phyloP scores from a whole-genome alignment of 768 basidiomycete species.

The Lactarius sp. region DNA sequence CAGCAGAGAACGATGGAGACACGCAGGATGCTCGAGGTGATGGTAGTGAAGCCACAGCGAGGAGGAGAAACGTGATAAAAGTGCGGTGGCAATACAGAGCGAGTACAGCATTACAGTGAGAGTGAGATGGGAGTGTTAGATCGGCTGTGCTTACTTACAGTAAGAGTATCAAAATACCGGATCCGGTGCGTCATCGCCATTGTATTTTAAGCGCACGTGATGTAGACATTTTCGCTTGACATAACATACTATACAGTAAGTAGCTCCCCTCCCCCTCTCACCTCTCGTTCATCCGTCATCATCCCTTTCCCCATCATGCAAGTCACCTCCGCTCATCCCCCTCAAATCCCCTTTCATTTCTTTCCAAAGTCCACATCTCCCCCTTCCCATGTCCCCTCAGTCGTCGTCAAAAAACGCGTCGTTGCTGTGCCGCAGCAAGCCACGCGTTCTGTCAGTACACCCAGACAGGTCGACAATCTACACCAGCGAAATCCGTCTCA shows the following conservation, averaged over 20 bases:
- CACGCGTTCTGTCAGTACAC: background rate
- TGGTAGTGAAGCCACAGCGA: background rate
- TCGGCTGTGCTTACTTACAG: background rate
- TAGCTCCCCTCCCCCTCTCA: background rate
- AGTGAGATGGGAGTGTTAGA: too few relatives aligned
- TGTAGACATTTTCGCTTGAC: background rate
- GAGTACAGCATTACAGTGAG: too few relatives aligned
- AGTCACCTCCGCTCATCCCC: constrained; percentile 9
- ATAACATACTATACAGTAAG: background rate
- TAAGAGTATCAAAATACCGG: too few relatives aligned
- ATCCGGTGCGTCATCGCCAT: background rate
- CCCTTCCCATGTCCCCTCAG: constrained; percentile 19
- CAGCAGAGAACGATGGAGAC: background rate
- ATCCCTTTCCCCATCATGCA: constrained; percentile 17
- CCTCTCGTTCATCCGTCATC: background rate
- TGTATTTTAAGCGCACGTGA: background rate
- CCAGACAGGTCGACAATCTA: background rate
- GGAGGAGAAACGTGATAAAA: background rate
- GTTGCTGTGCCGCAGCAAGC: constrained; percentile 26
- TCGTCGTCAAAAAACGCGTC: constrained; percentile 32
- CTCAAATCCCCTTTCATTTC: constrained; percentile 28
- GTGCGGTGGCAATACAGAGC: background rate
- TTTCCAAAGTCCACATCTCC: constrained; percentile 31
- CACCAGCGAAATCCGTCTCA: constrained; percentile 7
- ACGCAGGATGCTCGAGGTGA: background rate